Percentiles rank a stretch among this genome's conserved stretches.
Evolutionary conservation across 805 yeast species (phyloP).

Genomic region (Candida silvatica): DNA sequence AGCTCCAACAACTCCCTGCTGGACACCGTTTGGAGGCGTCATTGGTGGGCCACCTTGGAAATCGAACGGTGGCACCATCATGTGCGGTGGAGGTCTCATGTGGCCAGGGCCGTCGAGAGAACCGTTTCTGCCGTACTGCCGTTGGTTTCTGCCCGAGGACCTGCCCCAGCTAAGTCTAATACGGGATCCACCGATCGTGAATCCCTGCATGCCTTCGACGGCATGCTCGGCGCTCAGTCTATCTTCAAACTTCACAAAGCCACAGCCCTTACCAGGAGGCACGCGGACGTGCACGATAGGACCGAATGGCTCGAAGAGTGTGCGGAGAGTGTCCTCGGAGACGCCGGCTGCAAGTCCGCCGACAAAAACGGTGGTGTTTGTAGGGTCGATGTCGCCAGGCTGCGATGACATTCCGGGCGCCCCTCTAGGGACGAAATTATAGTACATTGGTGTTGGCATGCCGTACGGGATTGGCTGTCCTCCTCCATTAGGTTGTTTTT

Average conservation of each 20-base stretch:
- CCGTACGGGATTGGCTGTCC: background rate
- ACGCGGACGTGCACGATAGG: constrained; percentile 58
- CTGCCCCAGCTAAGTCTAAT: constrained; percentile 75
- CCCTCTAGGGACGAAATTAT: background rate
- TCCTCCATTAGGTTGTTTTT: background rate
- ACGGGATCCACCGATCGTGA: constrained; percentile 63
- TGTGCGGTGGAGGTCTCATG: too few species aligned
- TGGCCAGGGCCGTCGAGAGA: background rate
- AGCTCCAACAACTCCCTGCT: too few species aligned
- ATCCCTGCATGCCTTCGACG: constrained; percentile 73
- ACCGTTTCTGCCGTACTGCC: constrained; percentile 5
- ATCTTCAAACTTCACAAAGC: constrained; percentile 59
- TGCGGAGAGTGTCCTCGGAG: constrained; percentile 49
- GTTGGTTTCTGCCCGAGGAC: constrained; percentile 23
- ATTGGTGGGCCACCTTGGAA: constrained; percentile 15
- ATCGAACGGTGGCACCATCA: too few species aligned
- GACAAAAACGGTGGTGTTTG: constrained; percentile 68
- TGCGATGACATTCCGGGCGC: constrained; percentile 2
- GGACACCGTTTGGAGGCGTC: too few species aligned
- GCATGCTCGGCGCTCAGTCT: constrained; percentile 74
- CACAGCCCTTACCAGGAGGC: constrained; percentile 76
- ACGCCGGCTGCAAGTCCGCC: constrained; percentile 62
- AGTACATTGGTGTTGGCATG: background rate
- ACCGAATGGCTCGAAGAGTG: constrained; percentile 71
- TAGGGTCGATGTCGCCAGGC: constrained; percentile 40